phyloP scores from a whole-genome alignment of 371 early-diverging fungal species.

The Saksenaea oblongispora region DNA sequence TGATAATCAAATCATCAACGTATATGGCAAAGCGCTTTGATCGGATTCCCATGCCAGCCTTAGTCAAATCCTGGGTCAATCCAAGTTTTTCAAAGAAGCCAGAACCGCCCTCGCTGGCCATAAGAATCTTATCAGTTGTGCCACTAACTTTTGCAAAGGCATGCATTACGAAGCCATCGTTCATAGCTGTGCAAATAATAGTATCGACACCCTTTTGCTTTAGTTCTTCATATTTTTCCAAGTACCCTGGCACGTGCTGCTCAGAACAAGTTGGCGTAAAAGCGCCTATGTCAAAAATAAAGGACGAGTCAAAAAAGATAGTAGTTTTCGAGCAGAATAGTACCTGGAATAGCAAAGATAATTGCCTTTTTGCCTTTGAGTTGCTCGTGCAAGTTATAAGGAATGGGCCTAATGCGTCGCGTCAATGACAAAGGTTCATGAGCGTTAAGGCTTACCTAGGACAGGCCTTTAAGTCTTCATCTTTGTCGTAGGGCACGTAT shows the following conservation, averaged over 20 bases:
- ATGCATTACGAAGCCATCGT: conserved; percentile 74
- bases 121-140: conserved; percentile 63
- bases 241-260: conserved; percentile 71
- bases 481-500: conserved; percentile 46
- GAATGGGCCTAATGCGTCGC: conserved; percentile 24
- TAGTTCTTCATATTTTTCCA: conserved; percentile 52
- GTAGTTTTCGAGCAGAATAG: not conserved
- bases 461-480: conserved; percentile 36
- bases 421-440: not conserved
- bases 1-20: conserved; percentile 70
- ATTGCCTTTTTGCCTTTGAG: conserved; percentile 78
- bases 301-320: not conserved
- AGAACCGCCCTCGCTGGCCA: conserved; percentile 72
- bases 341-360: conserved; percentile 78
- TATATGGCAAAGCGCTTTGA: conserved; percentile 75
- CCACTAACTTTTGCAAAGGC: conserved; percentile 72
- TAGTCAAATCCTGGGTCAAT: conserved; percentile 57
- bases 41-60: conserved; percentile 37
- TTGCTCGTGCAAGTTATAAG: conserved; percentile 53
- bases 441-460: conserved; percentile 20
- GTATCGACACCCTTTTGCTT: conserved; percentile 69
- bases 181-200: conserved; percentile 60
- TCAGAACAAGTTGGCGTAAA: conserved; percentile 84
- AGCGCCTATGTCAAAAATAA: conserved; percentile 40
- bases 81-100: conserved; percentile 67